These are phyloP conservation scores for Rauvolfia tetraphylla DNA, from an alignment of 257 asterid genomes.

Conservation along the genomic window DNA sequence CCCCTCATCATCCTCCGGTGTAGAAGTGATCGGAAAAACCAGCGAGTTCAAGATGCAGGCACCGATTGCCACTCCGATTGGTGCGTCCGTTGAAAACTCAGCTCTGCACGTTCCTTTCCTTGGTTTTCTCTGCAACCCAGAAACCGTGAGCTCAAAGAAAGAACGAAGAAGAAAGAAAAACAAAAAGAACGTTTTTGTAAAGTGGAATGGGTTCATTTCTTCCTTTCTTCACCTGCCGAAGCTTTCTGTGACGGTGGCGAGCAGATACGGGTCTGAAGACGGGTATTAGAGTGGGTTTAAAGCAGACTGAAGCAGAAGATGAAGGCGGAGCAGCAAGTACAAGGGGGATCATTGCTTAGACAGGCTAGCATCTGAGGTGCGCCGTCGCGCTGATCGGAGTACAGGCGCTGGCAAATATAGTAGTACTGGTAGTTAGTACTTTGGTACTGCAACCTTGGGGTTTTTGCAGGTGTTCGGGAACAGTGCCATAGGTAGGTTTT, in stretches of 20 bases:
- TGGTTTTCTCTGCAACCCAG: slow-evolving; percentile 34
- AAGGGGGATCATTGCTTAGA: slow-evolving; percentile 46
- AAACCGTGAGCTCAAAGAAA: not conserved
- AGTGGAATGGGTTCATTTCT: slow-evolving; percentile 11
- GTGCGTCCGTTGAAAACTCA: slow-evolving; percentile 69
- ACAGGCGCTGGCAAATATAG: not conserved
- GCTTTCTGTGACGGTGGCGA: slow-evolving; percentile 6
- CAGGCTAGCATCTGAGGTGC: slow-evolving; percentile 31
- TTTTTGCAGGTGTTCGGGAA: slow-evolving; percentile 16
- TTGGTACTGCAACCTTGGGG: not conserved
- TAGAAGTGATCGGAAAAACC: slow-evolving; percentile 49
- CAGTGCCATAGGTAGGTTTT: slow-evolving; percentile 22
- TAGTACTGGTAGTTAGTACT: not conserved
- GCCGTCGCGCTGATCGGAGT: slow-evolving; percentile 26
- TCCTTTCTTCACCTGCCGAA: slow-evolving; percentile 7
- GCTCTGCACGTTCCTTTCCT: slow-evolving; percentile 71
- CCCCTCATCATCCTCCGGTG: slow-evolving; percentile 62
- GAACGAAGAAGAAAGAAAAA: not conserved
- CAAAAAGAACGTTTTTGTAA: not conserved
- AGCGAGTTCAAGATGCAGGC: slow-evolving; percentile 79
- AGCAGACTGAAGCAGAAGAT: slow-evolving; percentile 31
- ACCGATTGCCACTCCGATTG: slow-evolving; percentile 77
- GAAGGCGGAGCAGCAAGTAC: slow-evolving; percentile 33
- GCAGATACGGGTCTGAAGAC: slow-evolving; percentile 32
- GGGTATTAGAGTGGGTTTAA: slow-evolving; percentile 29